A percentile compares a stretch with the other conserved stretches of the same genome.
Conservation (phyloP, 2,329 filamentous ascomycete species). For the Aspergillaceae sp. region DNA sequence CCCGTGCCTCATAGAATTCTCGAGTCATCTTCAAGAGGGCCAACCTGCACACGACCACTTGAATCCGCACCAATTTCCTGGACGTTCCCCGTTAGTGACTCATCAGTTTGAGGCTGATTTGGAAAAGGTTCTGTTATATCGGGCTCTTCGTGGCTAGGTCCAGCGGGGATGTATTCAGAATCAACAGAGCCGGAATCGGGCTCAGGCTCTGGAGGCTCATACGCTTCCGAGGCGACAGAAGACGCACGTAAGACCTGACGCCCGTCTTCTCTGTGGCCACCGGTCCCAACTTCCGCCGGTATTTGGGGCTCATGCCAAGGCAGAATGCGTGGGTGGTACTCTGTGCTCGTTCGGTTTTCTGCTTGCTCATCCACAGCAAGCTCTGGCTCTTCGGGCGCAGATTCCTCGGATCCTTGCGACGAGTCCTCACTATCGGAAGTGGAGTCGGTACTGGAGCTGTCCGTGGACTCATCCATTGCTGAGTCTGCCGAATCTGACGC, state of each 20-base stretch:
- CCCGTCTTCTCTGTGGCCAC: slow-evolving; percentile 7
- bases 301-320: slow-evolving; percentile 1
- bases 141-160: slow-evolving; percentile 23
- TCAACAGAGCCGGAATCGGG: slow-evolving; percentile 16
- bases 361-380: not conserved
- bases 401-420: slow-evolving; percentile 2
- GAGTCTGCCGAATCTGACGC: slow-evolving; percentile 24
- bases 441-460: slow-evolving; percentile 15
- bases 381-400: not conserved
- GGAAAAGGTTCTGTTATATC: slow-evolving; percentile 14
- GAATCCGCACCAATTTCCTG: slow-evolving; percentile 19
- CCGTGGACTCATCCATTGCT: slow-evolving; percentile 33
- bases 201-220: slow-evolving; percentile 47
- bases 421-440: slow-evolving; percentile 7
- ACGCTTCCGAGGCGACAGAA: slow-evolving; percentile 41
- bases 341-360: not conserved
- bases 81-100: slow-evolving; percentile 24
- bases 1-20: slow-evolving; percentile 6
- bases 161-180: slow-evolving; percentile 31
- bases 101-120: slow-evolving; percentile 15
- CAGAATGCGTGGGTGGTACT: slow-evolving; percentile 2
- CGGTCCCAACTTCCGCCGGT: slow-evolving; percentile 1
- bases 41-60: slow-evolving; percentile 17
- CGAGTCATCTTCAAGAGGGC: slow-evolving; percentile 24
- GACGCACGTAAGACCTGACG: slow-evolving; percentile 18